These are phyloP conservation scores for Plenodomus lindquistii DNA, from an alignment of 2,329 filamentous ascomycete species.

Conservation along the genomic window DNA sequence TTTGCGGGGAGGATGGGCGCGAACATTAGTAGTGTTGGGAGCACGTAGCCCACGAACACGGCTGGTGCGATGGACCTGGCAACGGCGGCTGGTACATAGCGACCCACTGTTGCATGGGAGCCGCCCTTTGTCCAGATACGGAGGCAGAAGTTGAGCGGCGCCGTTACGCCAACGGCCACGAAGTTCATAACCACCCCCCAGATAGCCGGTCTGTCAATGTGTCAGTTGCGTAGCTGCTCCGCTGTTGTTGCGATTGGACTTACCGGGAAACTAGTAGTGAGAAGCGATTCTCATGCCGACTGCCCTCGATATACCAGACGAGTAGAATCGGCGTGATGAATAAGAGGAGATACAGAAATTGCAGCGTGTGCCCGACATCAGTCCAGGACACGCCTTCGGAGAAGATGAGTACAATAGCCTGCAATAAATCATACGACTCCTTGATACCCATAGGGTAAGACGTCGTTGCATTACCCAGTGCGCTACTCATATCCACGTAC, in stretches of 20 bases:
- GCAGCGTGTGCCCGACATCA: constrained; percentile 3
- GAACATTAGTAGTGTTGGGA: constrained; percentile 30
- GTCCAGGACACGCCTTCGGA: neutral
- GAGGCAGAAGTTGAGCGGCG: constrained; percentile 27
- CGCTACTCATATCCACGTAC: no score
- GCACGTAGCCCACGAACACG: constrained; percentile 23
- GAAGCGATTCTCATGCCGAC: constrained; percentile 1
- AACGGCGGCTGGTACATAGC: constrained; percentile 13
- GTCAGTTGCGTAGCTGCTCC: neutral
- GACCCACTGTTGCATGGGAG: constrained; percentile 6
- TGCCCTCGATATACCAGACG: constrained; percentile 8
- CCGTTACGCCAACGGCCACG: constrained; percentile 11
- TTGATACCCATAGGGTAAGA: no score
- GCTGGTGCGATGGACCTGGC: constrained; percentile 26
- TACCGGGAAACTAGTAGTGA: constrained; percentile 9
- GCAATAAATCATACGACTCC: no score
- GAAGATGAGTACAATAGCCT: neutral
- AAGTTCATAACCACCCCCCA: constrained; percentile 3
- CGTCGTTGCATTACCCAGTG: no score
- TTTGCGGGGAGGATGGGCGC: no score
- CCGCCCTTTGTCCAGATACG: constrained; percentile 16
- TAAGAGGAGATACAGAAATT: constrained; percentile 6
- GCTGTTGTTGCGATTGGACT: neutral
- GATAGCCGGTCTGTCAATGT: neutral
- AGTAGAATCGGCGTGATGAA: constrained; percentile 2